phyloP scores from a whole-genome alignment of 108 stramenopile genomes.

The Cyclostephanos tholiformis region DNA sequence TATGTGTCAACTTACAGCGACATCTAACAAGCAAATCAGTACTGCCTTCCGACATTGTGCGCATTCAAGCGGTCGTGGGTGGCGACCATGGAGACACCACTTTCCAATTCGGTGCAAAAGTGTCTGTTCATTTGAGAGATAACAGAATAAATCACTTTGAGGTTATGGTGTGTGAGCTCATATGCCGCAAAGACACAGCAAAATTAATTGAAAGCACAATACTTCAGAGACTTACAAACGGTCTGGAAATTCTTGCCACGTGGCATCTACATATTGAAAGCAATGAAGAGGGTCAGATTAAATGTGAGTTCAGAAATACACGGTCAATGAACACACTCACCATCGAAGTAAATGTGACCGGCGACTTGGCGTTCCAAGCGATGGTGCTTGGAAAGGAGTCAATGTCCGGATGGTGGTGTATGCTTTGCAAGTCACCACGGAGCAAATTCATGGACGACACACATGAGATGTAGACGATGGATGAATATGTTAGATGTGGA shows the following conservation, averaged over 20 bases:
- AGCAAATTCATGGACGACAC: not conserved
- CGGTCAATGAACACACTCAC: not conserved
- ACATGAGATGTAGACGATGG: slow-evolving; percentile 1
- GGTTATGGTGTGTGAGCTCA: not conserved
- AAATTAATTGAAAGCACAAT: too few species aligned
- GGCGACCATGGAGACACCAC: slow-evolving; percentile 1
- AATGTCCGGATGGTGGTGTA: slow-evolving; percentile 1
- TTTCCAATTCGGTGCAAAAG: not conserved
- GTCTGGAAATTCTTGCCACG: too few species aligned
- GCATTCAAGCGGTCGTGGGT: not conserved
- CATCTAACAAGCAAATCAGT: not conserved
- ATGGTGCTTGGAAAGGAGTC: slow-evolving; percentile 10
- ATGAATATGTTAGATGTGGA: not conserved
- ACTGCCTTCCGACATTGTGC: not conserved
- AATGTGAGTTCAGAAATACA: too few species aligned
- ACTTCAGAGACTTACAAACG: too few species aligned
- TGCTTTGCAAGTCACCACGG: not conserved
- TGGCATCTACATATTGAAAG: too few species aligned
- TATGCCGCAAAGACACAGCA: slow-evolving; percentile 2
- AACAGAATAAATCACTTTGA: not conserved
- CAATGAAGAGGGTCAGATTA: too few species aligned
- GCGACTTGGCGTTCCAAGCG: slow-evolving; percentile 6
- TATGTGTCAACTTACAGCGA: not conserved
- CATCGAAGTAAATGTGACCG: not conserved
- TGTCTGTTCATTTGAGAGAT: too few species aligned